Percentiles rank a stretch among this genome's conserved stretches.
phyloP scores from a whole-genome alignment of 208 protist species.

The Leishmania martiniquensis region DNA sequence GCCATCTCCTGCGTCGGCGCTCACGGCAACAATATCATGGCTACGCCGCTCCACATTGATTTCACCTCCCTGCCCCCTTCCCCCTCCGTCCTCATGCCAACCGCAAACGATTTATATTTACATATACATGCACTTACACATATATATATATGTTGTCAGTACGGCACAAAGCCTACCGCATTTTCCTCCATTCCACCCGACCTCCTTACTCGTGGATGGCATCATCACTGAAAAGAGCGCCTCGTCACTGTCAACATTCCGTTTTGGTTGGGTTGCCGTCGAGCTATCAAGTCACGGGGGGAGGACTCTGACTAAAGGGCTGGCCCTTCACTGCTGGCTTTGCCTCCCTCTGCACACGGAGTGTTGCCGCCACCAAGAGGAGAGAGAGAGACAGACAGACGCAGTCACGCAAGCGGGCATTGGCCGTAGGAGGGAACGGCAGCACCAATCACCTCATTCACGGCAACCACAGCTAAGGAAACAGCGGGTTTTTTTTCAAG shows the following conservation, averaged over 20 bases:
- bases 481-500: neutral
- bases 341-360: neutral
- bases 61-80: neutral
- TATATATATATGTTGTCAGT: neutral
- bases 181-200: neutral
- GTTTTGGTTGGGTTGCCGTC: neutral
- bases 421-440: neutral
- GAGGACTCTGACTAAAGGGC: neutral
- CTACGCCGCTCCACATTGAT: neutral
- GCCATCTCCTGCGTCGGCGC: neutral
- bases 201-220: neutral
- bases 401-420: neutral
- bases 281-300: neutral
- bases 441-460: neutral
- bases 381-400: neutral
- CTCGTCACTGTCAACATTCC: neutral
- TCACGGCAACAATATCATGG: neutral
- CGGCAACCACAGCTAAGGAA: neutral
- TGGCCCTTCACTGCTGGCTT: neutral
- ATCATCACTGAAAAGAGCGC: neutral
- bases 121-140: neutral
- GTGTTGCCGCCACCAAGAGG: too few relatives aligned
- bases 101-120: neutral
- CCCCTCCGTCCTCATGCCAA: neutral
- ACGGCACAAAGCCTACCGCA: neutral